These are phyloP conservation scores for Hyaloscypha bicolor DNA, from an alignment of 495 filamentous ascomycete genomes.

Conservation along the genomic window DNA sequence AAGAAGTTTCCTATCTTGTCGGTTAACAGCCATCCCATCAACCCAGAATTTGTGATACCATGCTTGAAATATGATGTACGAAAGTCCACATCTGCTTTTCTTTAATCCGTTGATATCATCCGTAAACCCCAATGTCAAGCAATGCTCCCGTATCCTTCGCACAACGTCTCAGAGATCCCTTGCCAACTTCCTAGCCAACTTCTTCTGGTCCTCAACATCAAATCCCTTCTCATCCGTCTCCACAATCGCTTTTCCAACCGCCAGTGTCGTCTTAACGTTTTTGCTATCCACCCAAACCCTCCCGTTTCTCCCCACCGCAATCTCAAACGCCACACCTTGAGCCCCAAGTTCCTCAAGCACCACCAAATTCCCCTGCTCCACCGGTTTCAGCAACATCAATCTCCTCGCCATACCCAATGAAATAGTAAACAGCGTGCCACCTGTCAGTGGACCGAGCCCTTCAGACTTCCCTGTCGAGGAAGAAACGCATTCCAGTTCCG, in stretches of 20 bases:
- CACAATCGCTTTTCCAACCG: slow-evolving; percentile 78
- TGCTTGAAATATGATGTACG: too few species aligned
- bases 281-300: slow-evolving; percentile 86
- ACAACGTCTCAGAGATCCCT: slow-evolving; percentile 13
- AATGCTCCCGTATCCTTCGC: not conserved
- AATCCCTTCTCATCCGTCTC: slow-evolving; percentile 72
- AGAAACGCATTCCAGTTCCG: slow-evolving; percentile 88
- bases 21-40: not conserved
- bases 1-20: too few species aligned
- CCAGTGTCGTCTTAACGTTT: slow-evolving; percentile 65
- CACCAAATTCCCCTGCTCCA: slow-evolving; percentile 65
- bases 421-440: slow-evolving; percentile 85
- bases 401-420: slow-evolving; percentile 79
- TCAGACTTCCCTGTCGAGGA: slow-evolving; percentile 85
- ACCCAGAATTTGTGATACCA: not conserved
- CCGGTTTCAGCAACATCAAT: slow-evolving; percentile 65
- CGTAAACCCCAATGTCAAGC: not conserved
- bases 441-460: slow-evolving; percentile 81
- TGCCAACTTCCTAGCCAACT: slow-evolving; percentile 67
- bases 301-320: slow-evolving; percentile 93
- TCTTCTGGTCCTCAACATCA: slow-evolving; percentile 73
- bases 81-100: not conserved
- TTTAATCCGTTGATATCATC: not conserved
- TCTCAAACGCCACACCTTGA: slow-evolving; percentile 77
- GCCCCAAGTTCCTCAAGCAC: slow-evolving; percentile 81